A percentile compares a stretch with the other conserved stretches of the same genome.
Evolutionary conservation across 257 asterid species (phyloP).

Genomic region (Salvia rosmarinus): DNA sequence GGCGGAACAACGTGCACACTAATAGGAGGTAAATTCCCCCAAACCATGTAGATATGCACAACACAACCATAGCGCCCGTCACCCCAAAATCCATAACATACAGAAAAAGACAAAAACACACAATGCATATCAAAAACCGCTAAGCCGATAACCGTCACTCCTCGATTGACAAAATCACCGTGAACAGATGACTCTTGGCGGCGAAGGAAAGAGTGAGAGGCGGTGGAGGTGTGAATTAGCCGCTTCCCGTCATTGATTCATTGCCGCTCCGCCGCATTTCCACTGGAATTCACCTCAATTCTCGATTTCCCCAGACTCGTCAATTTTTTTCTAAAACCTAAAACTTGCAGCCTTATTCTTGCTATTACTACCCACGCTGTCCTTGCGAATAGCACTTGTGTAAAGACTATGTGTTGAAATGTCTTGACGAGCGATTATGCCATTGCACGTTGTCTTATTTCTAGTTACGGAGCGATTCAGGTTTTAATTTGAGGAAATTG

Average conservation of each 20-base stretch:
- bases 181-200: too few species aligned
- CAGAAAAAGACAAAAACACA: too few species aligned
- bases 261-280: conserved; percentile 11
- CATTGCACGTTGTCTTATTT: neutral
- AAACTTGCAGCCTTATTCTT: conserved; percentile 25
- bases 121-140: too few species aligned
- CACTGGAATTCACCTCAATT: conserved; percentile 5
- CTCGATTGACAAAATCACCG: too few species aligned
- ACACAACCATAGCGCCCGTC: too few species aligned
- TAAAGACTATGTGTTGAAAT: neutral
- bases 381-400: conserved; percentile 45
- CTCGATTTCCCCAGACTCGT: conserved; percentile 2
- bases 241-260: conserved; percentile 22
- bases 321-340: conserved; percentile 30
- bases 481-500: conserved; percentile 14
- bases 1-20: too few species aligned
- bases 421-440: neutral
- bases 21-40: too few species aligned
- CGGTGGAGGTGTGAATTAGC: neutral
- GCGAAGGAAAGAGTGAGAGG: too few species aligned
- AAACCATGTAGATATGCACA: too few species aligned
- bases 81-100: too few species aligned
- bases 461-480: neutral
- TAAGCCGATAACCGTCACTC: too few species aligned
- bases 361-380: conserved; percentile 37